Conservation (phyloP, 2,329 filamentous ascomycete genomes). For the Lachnellula hyalina region DNA sequence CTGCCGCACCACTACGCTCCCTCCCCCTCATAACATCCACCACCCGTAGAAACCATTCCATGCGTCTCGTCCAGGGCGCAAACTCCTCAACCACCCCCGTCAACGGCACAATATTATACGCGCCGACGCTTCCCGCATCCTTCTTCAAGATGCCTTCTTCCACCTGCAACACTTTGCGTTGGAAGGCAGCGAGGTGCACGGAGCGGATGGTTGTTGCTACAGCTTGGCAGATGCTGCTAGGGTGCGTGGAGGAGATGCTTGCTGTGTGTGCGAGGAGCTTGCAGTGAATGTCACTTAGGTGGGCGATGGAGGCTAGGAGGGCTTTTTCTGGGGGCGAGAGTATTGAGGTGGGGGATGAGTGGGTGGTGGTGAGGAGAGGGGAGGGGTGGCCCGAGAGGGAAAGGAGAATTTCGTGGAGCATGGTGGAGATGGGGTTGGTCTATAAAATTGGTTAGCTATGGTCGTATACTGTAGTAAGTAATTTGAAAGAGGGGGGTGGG, state of each 20-base stretch:
- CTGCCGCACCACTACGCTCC: conserved; percentile 58
- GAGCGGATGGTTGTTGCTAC: conserved; percentile 74
- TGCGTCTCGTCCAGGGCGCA: conserved; percentile 73
- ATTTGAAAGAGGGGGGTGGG: background rate
- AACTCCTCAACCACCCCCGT: conserved; percentile 82
- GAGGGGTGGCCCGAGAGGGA: conserved; percentile 92
- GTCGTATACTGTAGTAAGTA: background rate
- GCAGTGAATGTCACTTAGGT: conserved; percentile 73
- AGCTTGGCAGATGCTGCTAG: conserved; percentile 79
- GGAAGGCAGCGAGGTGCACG: conserved; percentile 73
- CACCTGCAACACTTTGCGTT: conserved; percentile 76
- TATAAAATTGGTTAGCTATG: conserved; percentile 5
- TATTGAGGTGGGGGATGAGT: conserved; percentile 42
- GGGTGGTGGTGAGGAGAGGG: conserved; percentile 64
- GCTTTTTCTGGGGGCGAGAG: conserved; percentile 76
- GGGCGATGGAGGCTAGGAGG: conserved; percentile 70
- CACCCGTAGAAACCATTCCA: conserved; percentile 82
- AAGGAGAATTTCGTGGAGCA: conserved; percentile 98
- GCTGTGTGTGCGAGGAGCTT: conserved; percentile 63
- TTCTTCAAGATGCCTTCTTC: conserved; percentile 71
- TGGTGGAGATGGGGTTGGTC: conserved; percentile 34
- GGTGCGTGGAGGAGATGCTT: conserved; percentile 63
- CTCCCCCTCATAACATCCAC: conserved; percentile 57
- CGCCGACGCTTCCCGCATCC: conserved; percentile 77
- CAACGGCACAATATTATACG: conserved; percentile 88